phyloP scores from a whole-genome alignment of 2,329 filamentous ascomycete genomes.

The Aplosporella prunicola region DNA sequence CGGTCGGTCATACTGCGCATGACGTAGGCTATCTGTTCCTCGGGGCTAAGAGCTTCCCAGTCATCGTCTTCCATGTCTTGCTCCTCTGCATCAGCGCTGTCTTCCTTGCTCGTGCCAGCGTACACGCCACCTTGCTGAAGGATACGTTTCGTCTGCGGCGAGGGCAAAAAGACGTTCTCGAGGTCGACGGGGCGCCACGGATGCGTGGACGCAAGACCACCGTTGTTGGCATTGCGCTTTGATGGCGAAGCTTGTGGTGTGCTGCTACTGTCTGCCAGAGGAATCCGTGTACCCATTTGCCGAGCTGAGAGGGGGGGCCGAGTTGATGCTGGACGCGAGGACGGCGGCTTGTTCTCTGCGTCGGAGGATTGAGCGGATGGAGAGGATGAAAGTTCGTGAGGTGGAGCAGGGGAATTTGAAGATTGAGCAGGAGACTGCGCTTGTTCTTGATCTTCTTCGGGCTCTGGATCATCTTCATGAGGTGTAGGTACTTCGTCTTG shows the following conservation, averaged over 20 bases:
- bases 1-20: conserved; percentile 57
- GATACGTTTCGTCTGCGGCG: conserved; percentile 23
- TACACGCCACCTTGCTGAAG: background rate
- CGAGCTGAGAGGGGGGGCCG: conserved; percentile 11
- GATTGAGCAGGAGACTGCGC: conserved; percentile 1
- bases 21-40: conserved; percentile 39
- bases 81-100: conserved; percentile 18
- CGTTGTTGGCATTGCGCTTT: conserved; percentile 35
- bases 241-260: conserved; percentile 29
- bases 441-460: background rate
- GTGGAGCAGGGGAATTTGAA: conserved; percentile 1
- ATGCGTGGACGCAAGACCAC: conserved; percentile 39
- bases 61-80: conserved; percentile 20
- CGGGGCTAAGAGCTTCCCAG: conserved; percentile 11
- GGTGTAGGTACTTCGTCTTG: conserved; percentile 10
- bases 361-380: conserved; percentile 68
- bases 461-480: background rate
- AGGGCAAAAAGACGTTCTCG: conserved; percentile 55
- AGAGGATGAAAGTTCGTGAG: conserved; percentile 42
- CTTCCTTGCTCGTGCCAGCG: too few relatives aligned
- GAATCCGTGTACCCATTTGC: background rate
- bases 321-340: conserved; percentile 46
- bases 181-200: conserved; percentile 70
- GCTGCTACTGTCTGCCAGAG: conserved; percentile 35
- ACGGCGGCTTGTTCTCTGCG: conserved; percentile 69